Conservation (phyloP, 176 grass and related monocot genomes). For the Oryza glaberrima region DNA sequence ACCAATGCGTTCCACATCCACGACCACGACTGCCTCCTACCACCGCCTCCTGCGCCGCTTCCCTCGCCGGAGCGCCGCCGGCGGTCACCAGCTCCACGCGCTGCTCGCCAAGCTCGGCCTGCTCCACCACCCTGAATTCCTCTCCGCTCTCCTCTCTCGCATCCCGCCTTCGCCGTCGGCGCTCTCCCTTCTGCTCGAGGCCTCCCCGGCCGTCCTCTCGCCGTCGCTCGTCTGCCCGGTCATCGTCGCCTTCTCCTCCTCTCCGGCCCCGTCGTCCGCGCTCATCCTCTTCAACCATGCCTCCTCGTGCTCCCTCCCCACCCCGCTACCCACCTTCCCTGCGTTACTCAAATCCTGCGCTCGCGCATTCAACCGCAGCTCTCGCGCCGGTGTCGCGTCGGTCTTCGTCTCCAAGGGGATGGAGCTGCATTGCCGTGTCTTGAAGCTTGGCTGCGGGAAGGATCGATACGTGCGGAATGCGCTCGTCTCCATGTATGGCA, state of each 20-base stretch:
- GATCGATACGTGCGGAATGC: conserved; percentile 63
- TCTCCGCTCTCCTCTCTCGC: conserved; percentile 55
- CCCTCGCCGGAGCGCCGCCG: conserved; percentile 26
- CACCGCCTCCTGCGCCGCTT: conserved; percentile 9
- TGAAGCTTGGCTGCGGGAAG: conserved; percentile 32
- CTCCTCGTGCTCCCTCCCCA: conserved; percentile 31
- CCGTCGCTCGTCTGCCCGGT: conserved; percentile 56
- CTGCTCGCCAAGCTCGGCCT: conserved; percentile 60
- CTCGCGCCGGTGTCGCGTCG: neutral
- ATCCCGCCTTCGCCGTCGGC: conserved; percentile 47
- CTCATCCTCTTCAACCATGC: conserved; percentile 48
- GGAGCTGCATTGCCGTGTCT: conserved; percentile 53
- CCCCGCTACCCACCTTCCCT: conserved; percentile 55
- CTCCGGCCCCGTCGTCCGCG: conserved; percentile 27
- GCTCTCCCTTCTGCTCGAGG: conserved; percentile 53
- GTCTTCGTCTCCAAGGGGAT: conserved; percentile 46
- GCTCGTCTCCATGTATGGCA: conserved; percentile 65
- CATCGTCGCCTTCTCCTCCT: conserved; percentile 50
- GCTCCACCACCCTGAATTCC: conserved; percentile 33
- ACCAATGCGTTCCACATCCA: too few species aligned
- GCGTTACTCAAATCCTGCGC: conserved; percentile 75
- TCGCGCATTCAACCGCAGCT: conserved; percentile 47
- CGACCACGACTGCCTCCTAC: neutral
- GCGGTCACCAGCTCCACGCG: conserved; percentile 42
- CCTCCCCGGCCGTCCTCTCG: conserved; percentile 24